Conservation (phyloP, 164 flowering plant species). For the Hamamelis virginiana region DNA sequence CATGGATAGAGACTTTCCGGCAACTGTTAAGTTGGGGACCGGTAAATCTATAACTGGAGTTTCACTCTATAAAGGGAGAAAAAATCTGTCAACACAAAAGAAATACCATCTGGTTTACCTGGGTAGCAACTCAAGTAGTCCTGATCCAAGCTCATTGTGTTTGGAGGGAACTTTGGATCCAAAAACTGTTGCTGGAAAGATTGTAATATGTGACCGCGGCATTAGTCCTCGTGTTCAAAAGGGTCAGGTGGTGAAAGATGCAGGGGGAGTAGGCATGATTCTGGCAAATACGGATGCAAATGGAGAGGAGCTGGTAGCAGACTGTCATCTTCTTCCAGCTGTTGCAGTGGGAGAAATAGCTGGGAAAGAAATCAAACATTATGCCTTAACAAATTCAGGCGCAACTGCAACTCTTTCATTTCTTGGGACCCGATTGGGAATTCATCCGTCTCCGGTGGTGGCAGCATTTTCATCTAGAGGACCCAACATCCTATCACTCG, state of each 20-base stretch:
- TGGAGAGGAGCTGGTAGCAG: conserved; percentile 60
- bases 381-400: conserved; percentile 22
- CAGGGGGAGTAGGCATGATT: conserved; percentile 59
- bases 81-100: conserved; percentile 28
- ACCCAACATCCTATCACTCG: conserved; percentile 39
- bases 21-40: conserved; percentile 54
- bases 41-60: conserved; percentile 45
- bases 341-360: conserved; percentile 46
- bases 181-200: conserved; percentile 38
- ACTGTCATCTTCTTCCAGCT: conserved; percentile 52
- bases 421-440: conserved; percentile 40
- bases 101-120: conserved; percentile 61
- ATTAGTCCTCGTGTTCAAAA: conserved; percentile 52
- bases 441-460: conserved; percentile 50
- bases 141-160: conserved; percentile 68
- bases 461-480: conserved; percentile 63
- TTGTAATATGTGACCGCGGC: conserved; percentile 60
- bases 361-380: conserved; percentile 37
- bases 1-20: conserved; percentile 83
- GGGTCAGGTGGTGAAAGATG: conserved; percentile 51
- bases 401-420: conserved; percentile 42
- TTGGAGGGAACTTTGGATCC: conserved; percentile 56
- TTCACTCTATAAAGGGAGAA: conserved; percentile 71
- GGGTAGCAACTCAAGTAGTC: conserved; percentile 59
- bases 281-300: conserved; percentile 43